Base-by-base conservation (phyloP, 148 eudicot genomes). In the Vaccinium corymbosum region DNA sequence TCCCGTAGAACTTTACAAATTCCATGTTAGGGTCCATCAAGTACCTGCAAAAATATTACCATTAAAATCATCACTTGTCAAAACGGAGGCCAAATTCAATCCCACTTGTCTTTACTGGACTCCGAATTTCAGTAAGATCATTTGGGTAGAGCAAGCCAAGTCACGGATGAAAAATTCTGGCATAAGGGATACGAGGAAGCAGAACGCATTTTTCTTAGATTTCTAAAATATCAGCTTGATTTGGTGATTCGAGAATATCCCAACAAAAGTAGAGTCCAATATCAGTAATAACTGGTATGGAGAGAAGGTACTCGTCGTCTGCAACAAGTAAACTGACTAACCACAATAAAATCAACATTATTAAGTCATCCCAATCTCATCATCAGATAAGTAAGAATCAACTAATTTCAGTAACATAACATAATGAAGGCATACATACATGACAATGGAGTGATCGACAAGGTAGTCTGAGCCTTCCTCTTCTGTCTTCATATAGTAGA, bases 371-470 rank as follows among this genome's bases (percentile, higher is more conserved):
- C 20, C 56, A 81, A 46, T 22, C 73, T 35, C 35, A 13, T 53
- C 46, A 70, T 1, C 51, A 38, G 14, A n/a, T n/a, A n/a, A n/a
- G 11, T 25, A 70, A 66, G 25, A 9, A 70, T 11, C n/a, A 20
- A 84, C n/a, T 1, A 48, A 56, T 48, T 77, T n/a, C n/a, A 19
- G 70, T 25, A 64, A n/a, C 9, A 5, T 13, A 49, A 29, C 52
- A 17, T 19, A 76, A 15, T 52, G 56, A 79, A n/a, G 50, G 29
- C 0, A 68, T 70, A 88, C 97, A 70, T 92, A 96, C 99, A 96
- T 96, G 89, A 94, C 93, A 80, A 96, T 96, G 12, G 99, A 96
- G 89, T 96, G 99, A 86, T 96, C 99, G n/a, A 96, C 99, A 48
- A 96, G 97, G 90, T 96, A 96, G 86, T 96, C 99, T 46, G 94